These are phyloP conservation scores for Cladosporium sp. DNA, from an alignment of 2,329 filamentous ascomycete genomes.

Conservation along the genomic window DNA sequence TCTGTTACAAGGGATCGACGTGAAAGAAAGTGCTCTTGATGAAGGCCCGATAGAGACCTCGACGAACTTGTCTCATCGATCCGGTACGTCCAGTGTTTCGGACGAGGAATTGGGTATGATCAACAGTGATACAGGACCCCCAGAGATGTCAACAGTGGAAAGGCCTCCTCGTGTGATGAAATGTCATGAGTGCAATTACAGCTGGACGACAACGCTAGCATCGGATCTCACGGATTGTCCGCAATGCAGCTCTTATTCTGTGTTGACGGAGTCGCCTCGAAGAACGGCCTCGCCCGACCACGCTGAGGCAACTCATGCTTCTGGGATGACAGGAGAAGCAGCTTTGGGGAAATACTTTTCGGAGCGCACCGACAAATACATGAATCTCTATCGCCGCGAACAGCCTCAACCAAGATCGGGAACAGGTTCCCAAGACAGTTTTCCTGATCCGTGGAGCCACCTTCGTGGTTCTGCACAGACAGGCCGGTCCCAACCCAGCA, in stretches of 20 bases:
- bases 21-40: too few species aligned
- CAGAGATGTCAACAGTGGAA: background rate
- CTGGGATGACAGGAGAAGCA: background rate
- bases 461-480: background rate
- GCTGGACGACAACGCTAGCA: background rate
- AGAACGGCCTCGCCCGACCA: background rate
- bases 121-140: background rate
- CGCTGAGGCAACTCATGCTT: background rate
- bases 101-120: background rate
- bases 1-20: too few species aligned
- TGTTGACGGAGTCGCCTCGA: background rate
- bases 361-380: slow-evolving; percentile 1
- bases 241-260: background rate
- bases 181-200: background rate
- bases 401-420: background rate
- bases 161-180: background rate
- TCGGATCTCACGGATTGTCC: background rate
- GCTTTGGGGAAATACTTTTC: background rate
- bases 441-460: background rate
- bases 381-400: background rate
- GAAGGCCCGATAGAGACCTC: too few species aligned
- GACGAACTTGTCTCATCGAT: too few species aligned
- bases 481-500: background rate
- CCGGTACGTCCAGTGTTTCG: background rate
- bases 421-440: background rate